Percentiles rank a stretch among this genome's conserved stretches.
Conservation (phyloP, 1,139 yeast genomes). For the Yamadazyma triangularis region DNA sequence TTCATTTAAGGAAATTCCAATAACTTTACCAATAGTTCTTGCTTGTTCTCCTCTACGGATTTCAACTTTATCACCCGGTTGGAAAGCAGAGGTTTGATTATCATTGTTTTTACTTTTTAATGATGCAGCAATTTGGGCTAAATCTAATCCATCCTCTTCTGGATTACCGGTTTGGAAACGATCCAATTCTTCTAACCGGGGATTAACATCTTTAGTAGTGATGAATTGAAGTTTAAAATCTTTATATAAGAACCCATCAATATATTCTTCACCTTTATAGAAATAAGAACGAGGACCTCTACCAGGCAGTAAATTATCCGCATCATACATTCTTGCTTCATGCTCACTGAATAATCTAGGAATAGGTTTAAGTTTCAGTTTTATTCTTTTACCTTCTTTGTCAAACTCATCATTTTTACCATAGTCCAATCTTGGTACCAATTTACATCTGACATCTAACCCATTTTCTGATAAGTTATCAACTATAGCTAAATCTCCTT, state of each 20-base stretch:
- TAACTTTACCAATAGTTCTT: constrained; percentile 78
- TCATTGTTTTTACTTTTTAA: constrained; percentile 53
- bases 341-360: constrained; percentile 81
- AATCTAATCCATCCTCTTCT: constrained; percentile 74
- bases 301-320: constrained; percentile 59
- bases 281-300: constrained; percentile 72
- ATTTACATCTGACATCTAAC: constrained; percentile 83
- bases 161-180: constrained; percentile 68
- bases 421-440: constrained; percentile 91
- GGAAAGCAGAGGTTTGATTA: constrained; percentile 48
- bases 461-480: constrained; percentile 94
- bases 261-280: constrained; percentile 84
- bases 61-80: constrained; percentile 93
- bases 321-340: constrained; percentile 53
- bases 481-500: constrained; percentile 89
- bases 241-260: constrained; percentile 81
- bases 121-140: constrained; percentile 79
- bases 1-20: constrained; percentile 60
- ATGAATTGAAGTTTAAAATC: constrained; percentile 81
- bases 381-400: constrained; percentile 50
- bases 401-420: constrained; percentile 63
- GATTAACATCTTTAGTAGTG: constrained; percentile 80
- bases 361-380: constrained; percentile 66
- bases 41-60: constrained; percentile 91
- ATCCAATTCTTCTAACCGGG: constrained; percentile 84